Evolutionary conservation across 163 green algal genomes (phyloP).

Genomic region (Chlorella variabilis): DNA sequence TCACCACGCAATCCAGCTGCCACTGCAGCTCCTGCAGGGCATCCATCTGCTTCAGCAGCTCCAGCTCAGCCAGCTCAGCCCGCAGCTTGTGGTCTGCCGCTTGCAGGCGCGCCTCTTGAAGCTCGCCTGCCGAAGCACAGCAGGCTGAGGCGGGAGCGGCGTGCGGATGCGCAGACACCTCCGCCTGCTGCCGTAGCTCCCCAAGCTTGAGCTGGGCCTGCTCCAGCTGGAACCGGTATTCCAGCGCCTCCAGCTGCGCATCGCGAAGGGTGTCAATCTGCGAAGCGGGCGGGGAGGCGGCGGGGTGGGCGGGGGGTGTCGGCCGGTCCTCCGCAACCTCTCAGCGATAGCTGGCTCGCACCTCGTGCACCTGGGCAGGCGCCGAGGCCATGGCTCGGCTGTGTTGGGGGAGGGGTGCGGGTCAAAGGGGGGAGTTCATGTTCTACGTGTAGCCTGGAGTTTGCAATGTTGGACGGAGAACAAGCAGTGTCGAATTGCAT

Average conservation of each 20-base stretch:
- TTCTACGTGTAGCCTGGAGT: too few species aligned
- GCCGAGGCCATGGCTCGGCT: not conserved
- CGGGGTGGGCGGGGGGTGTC: too few species aligned
- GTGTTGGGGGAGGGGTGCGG: not conserved
- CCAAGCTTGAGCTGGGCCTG: not conserved
- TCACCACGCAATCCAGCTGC: slow-evolving; percentile 34
- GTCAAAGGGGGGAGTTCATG: not conserved
- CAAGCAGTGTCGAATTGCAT: not conserved
- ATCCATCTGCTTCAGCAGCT: slow-evolving; percentile 36
- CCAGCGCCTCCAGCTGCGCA: slow-evolving; percentile 7
- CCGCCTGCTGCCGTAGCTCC: slow-evolving; percentile 33
- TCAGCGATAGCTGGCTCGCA: not conserved
- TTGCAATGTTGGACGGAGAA: too few species aligned
- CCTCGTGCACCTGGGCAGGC: not conserved
- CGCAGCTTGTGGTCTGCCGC: slow-evolving; percentile 31
- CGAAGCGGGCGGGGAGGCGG: not conserved
- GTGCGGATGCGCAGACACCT: not conserved
- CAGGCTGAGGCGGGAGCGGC: not conserved
- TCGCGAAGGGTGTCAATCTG: slow-evolving; percentile 13
- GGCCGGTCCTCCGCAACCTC: too few species aligned
- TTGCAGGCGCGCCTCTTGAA: slow-evolving; percentile 42
- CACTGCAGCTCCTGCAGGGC: slow-evolving; percentile 39
- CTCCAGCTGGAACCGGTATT: not conserved
- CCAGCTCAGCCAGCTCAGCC: slow-evolving; percentile 27
- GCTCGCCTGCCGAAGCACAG: not conserved